Base-by-base conservation (phyloP, 257 asterid genomes). In the Voacanga thouarsii region DNA sequence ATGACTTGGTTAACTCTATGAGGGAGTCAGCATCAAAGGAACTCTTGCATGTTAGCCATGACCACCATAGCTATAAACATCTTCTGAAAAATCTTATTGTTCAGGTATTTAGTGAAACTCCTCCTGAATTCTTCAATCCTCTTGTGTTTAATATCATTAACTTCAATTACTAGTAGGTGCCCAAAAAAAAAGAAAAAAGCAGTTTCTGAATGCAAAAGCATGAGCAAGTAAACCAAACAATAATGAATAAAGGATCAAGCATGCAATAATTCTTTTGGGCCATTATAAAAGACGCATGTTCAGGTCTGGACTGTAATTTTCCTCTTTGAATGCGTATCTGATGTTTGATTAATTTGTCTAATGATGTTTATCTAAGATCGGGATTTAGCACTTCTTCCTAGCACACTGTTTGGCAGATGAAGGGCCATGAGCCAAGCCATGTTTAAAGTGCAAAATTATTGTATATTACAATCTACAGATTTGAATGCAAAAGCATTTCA, bases 1-100 rank as follows among this genome's bases (percentile, higher is more conserved):
- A 94, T 82, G 98, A 90, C 86, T 82, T 94, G 86, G 92, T 90
- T 45, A 90, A 84, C 84, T 83, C 90, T 72, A 92, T 90, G 97
- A 90, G 84, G 91, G 97, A 88, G 70, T 79, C 83, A 26, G 89
- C 96, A 59, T 75, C 92, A 7, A 82, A 90, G 86, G 94, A 89
- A 78, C 89, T 83, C 26, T 83, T 83, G 85, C 56, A 68, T 37
- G 87, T 90, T 79, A 85, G 94, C 94, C 82, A 80, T 5, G 83
- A 91, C 78, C 88, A 85, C 50, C 86, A 79, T 28, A 80, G 47
- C 84, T 92, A 94, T 73, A 85, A 84, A 84, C 51, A 73, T 37
- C 94, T 94, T 82, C 87, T 94, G 51, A 89, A 85, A 81, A 89
- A 87, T 84, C 96, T 94, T 49, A 82, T 90, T 83, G 94, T 89